Base-by-base conservation (phyloP, 441 rosid genomes). In the Flueggea neowawraea region DNA sequence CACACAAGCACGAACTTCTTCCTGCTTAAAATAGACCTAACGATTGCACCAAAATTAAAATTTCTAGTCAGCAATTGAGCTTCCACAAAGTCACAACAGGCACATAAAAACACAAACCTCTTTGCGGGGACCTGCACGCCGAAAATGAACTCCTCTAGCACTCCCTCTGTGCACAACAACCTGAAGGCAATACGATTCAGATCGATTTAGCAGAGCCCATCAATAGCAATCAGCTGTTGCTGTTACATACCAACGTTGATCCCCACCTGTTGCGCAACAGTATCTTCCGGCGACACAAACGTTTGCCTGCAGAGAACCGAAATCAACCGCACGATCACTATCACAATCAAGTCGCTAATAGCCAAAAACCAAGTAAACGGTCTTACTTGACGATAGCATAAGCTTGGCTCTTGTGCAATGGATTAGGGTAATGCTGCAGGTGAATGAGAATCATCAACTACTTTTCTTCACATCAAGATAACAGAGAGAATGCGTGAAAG, bases 101-200 rank as follows among this genome's bases (percentile, higher is more conserved):
- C 6, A n/a, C 12, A 52, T 15, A 13, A 50, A 17, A 1, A 16
- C 16, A 16, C n/a, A 39, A 58, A 85, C 97, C 83, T 77, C 84
- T 69, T 88, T 91, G 58, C 90, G 75, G n/a, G 98, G 97, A 36
- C 97, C 96, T 10, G 98, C 91, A 31, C 95, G 88, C 53, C 92
- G 79, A 72, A 93, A 90, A 73, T 93, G 97, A 55, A 80, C 84
- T 70, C 98, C 98, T 78, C 95, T 82, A 6, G 87, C 79, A 68
- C 88, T 84, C 58, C 70, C 83, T 70, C 65, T 88, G 65, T 77
- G 92, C 12, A 88, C 83, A 60, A 90, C 93, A 75, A 90, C 82
- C 96, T 90, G 71, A 70, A 72, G 73, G 50, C 48, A 53, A 62
- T 41, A 16, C 53, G 10, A 50, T 56, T 4, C n/a, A 43, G 48